phyloP scores from a whole-genome alignment of 192 early-diverging fungal species.

The Podila epicladia region DNA sequence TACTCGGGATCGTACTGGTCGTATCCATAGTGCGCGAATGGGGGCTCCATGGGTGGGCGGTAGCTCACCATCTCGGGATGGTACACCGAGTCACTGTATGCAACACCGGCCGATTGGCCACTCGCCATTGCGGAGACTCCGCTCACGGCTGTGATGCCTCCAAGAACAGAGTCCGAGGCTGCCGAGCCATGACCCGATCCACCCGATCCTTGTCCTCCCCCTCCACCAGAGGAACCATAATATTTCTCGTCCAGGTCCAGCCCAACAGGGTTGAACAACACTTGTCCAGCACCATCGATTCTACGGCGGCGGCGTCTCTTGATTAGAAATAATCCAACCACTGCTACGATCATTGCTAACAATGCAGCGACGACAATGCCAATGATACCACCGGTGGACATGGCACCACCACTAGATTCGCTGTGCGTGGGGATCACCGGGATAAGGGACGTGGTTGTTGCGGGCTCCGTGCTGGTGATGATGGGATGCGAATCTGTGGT shows the following conservation, averaged over 20 bases:
- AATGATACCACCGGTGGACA: constrained; percentile 24
- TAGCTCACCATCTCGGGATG: not conserved
- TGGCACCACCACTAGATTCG: not conserved
- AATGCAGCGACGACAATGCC: constrained; percentile 20
- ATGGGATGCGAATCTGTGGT: not conserved
- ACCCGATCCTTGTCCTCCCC: not conserved
- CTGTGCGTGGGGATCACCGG: constrained; percentile 6
- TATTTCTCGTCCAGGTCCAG: constrained; percentile 23
- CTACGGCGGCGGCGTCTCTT: constrained; percentile 8
- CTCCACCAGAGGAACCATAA: not conserved
- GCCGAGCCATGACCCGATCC: not conserved
- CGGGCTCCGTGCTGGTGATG: not conserved
- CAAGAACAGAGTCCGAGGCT: not conserved
- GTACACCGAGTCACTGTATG: not conserved
- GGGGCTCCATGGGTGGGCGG: not conserved
- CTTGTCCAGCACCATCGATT: constrained; percentile 5
- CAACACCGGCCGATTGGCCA: not conserved
- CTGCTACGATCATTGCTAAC: constrained; percentile 3
- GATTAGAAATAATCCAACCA: constrained; percentile 17
- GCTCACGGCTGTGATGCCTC: not conserved
- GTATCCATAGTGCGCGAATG: constrained; percentile 5
- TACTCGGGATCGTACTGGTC: not conserved
- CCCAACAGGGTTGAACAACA: constrained; percentile 28
- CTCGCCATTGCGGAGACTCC: not conserved
- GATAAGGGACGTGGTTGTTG: not conserved